These are phyloP conservation scores for Crithidia expoeki DNA, from an alignment of 208 protist genomes.

Conservation along the genomic window DNA sequence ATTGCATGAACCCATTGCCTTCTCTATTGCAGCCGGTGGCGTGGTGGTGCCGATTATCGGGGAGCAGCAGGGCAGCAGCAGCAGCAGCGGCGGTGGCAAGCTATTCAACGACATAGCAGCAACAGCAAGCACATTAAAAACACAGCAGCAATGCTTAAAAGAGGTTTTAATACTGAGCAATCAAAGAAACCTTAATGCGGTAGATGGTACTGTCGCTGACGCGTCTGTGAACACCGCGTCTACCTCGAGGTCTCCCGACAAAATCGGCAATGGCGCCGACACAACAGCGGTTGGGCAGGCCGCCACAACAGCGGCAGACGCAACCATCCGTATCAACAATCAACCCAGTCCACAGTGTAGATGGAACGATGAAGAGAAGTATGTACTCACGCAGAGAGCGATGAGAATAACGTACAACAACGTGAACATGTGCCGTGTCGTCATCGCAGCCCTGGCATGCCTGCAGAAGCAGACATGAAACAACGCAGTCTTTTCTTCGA, in stretches of 20 bases:
- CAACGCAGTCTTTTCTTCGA: no score
- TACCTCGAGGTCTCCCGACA: neutral
- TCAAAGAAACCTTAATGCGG: no score
- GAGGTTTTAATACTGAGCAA: neutral
- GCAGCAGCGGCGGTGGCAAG: neutral
- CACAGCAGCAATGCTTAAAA: neutral
- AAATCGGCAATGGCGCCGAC: neutral
- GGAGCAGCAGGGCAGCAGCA: neutral
- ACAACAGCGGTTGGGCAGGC: neutral
- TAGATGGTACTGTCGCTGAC: neutral
- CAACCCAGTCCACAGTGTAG: neutral
- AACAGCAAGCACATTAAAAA: neutral
- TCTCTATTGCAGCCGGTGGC: slow-evolving; percentile 12
- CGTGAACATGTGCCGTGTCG: slow-evolving; percentile 2
- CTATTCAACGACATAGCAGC: slow-evolving; percentile 3
- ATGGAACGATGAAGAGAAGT: neutral
- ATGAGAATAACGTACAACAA: neutral
- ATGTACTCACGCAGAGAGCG: neutral
- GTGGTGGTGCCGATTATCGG: neutral
- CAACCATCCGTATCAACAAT: neutral
- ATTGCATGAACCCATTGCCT: slow-evolving; percentile 10
- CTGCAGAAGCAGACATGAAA: no score
- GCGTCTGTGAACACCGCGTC: neutral
- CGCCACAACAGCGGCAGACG: neutral
- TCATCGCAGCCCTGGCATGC: slow-evolving; percentile 9